Conservation (phyloP, 2,329 filamentous ascomycete genomes). For the Pseudopithomyces chartarum region DNA sequence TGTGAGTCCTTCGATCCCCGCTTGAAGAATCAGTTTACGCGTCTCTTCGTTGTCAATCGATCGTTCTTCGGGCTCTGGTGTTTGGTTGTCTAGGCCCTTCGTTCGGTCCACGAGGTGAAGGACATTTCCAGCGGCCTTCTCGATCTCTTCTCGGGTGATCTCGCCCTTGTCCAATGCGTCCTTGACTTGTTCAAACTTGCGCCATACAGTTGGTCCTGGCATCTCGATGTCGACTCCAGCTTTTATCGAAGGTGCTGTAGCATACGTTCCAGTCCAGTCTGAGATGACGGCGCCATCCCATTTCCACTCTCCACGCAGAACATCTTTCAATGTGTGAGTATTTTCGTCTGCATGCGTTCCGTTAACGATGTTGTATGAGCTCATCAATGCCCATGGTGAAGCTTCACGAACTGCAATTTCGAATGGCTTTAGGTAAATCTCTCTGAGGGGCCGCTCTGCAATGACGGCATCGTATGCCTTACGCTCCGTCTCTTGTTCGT, state of each 20-base stretch:
- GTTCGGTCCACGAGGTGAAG: constrained; percentile 67
- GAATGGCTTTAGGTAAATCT: constrained; percentile 76
- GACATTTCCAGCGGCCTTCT: constrained; percentile 57
- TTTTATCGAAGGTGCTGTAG: constrained; percentile 44
- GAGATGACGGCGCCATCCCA: constrained; percentile 51
- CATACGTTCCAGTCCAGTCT: constrained; percentile 49
- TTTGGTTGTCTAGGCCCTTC: constrained; percentile 62
- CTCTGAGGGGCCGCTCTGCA: constrained; percentile 67
- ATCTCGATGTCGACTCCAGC: constrained; percentile 49
- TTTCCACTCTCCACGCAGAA: constrained; percentile 47
- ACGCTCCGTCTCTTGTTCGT: constrained; percentile 73
- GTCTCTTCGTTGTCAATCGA: constrained; percentile 61
- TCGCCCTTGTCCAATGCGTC: constrained; percentile 42
- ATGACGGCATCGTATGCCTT: constrained; percentile 68
- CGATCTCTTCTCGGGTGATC: constrained; percentile 54
- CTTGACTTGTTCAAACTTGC: constrained; percentile 42
- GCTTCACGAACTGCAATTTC: constrained; percentile 73
- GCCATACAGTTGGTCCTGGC: constrained; percentile 48
- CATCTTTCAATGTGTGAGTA: constrained; percentile 49
- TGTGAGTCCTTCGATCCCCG: constrained; percentile 66
- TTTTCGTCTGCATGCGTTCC: constrained; percentile 54
- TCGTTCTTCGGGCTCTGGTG: constrained; percentile 61
- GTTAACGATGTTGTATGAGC: constrained; percentile 70
- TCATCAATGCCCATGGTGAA: constrained; percentile 71
- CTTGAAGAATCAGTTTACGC: constrained; percentile 63